Base-by-base conservation (phyloP, 2,329 filamentous ascomycete species). In the Penicillium sp. region DNA sequence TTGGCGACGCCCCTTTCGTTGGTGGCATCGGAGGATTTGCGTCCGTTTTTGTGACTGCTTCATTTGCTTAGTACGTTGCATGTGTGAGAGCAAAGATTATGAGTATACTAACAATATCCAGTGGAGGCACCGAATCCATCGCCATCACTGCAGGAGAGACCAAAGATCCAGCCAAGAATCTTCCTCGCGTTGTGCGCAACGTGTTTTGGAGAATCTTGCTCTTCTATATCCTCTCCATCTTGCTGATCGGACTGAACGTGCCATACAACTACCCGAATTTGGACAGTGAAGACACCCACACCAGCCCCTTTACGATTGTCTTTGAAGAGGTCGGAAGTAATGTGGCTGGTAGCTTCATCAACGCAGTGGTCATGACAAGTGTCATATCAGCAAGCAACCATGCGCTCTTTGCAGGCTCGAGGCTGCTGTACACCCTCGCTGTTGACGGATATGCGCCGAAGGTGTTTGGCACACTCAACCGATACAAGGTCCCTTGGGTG, bases 111-210 rank as follows among this genome's bases (percentile, higher is more conserved):
- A 66, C 56, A 52, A 23, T 57, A 35, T 35, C 28, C 24, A 77
- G 76, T 57, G 80, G 81, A 33, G 85, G 84, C 52, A 86, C 83
- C 2, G 84, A 87, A 67, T 83, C 80, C 33, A 85, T 87, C 49
- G 84, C 83, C 51, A 84, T 87, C 57, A 86, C 85, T 0, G 84
- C 84, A 1, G 84, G 84, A 45, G 85, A 88, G 67, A 87, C 85
- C 1, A 83, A 81, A 62, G 78, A 87, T 61, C 85, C 85, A 0
- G 77, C 81, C 18, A 79, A 78, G 60, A 86, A 79, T 56, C 72
- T 88, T 33, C 85, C 85, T 1, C 78, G 79, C 3, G 85, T 86
- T 2, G 82, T 87, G 47, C 83, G 83, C 62, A 86, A 87, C 55
- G 83, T 86, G 40, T 86, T 86, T 64, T 86, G 82, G 82, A 79